These are phyloP conservation scores for Hemisphaericaspora lyxosophila DNA, from an alignment of 1,139 yeast genomes.

Conservation along the genomic window DNA sequence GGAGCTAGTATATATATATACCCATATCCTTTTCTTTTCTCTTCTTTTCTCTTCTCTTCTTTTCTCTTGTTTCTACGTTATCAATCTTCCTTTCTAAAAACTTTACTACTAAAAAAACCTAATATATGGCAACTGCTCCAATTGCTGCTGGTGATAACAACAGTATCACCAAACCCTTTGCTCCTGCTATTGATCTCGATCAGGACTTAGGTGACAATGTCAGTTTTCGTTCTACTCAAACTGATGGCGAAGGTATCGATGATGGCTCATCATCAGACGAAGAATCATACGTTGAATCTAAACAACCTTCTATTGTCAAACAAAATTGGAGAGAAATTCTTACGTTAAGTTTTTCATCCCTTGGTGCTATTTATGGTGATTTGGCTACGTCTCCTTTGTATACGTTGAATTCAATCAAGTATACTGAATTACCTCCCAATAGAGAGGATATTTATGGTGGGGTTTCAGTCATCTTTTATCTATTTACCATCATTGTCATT, in stretches of 20 bases:
- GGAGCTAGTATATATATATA: too few species aligned
- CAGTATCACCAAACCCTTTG: neutral
- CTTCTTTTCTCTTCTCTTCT: neutral
- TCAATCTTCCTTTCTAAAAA: neutral
- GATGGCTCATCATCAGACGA: conserved; percentile 6
- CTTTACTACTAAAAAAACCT: neutral
- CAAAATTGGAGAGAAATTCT: conserved; percentile 25
- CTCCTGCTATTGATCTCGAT: neutral
- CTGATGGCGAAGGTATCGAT: conserved; percentile 6
- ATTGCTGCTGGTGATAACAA: neutral
- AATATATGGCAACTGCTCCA: neutral
- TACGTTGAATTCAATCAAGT: conserved; percentile 46
- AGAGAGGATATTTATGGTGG: conserved; percentile 50
- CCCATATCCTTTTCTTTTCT: neutral
- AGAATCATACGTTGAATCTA: conserved; percentile 2
- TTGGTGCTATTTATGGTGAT: conserved; percentile 65
- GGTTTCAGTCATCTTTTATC: conserved; percentile 52
- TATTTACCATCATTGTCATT: conserved; percentile 53
- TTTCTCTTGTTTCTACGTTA: neutral
- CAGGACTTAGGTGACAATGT: neutral
- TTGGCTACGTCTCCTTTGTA: conserved; percentile 62
- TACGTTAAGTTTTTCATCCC: conserved; percentile 32
- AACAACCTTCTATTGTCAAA: conserved; percentile 11
- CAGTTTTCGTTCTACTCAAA: neutral
- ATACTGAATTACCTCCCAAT: conserved; percentile 28